phyloP scores from a whole-genome alignment of 2,329 filamentous ascomycete species.

The Neonectria faginata region DNA sequence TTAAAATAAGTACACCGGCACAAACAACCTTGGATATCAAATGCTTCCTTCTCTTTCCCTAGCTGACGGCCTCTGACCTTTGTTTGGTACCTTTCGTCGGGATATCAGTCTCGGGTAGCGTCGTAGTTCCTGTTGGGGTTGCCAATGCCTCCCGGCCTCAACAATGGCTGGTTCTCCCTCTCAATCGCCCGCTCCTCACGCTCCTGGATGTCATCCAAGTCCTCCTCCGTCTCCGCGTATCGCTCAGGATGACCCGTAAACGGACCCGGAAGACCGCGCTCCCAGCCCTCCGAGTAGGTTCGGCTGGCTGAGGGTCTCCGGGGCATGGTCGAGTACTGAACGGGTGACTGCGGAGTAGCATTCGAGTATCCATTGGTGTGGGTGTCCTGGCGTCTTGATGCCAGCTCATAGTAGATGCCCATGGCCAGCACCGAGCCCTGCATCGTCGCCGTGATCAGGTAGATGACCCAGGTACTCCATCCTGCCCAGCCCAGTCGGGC shows the following conservation, averaged over 20 bases:
- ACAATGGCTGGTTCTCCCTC: slow-evolving; percentile 62
- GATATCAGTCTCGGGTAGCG: slow-evolving; percentile 42
- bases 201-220: slow-evolving; percentile 62
- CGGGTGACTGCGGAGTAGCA: slow-evolving; percentile 45
- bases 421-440: slow-evolving; percentile 85
- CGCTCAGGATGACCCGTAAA: slow-evolving; percentile 65
- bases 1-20: slow-evolving; percentile 11
- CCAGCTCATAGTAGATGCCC: slow-evolving; percentile 81
- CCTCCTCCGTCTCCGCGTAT: slow-evolving; percentile 64
- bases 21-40: slow-evolving; percentile 37
- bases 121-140: slow-evolving; percentile 57
- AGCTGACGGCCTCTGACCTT: background rate
- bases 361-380: slow-evolving; percentile 39
- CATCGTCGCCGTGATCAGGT: slow-evolving; percentile 85
- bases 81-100: slow-evolving; percentile 17
- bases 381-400: slow-evolving; percentile 51
- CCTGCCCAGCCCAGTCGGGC: slow-evolving; percentile 82
- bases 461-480: slow-evolving; percentile 97
- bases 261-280: slow-evolving; percentile 62
- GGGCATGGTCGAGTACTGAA: slow-evolving; percentile 43
- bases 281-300: slow-evolving; percentile 63
- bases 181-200: slow-evolving; percentile 64
- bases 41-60: background rate
- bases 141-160: slow-evolving; percentile 63
- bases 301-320: slow-evolving; percentile 55